These are phyloP conservation scores for Closterium sp. DNA, from an alignment of 139 green algal genomes.

Conservation along the genomic window DNA sequence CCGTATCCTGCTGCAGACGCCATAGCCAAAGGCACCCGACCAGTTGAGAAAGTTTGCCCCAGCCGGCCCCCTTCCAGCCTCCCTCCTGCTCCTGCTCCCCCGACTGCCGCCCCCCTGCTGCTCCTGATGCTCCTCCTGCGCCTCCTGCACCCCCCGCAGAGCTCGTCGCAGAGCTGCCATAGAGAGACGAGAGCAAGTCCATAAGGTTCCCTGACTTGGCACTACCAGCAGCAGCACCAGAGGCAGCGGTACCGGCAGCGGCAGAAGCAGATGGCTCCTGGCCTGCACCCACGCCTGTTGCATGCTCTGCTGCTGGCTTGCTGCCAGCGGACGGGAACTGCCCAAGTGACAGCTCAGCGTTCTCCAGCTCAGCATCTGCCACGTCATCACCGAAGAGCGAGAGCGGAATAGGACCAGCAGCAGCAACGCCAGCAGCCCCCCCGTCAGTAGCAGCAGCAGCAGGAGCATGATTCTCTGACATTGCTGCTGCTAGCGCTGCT, in stretches of 20 bases:
- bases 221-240: background rate
- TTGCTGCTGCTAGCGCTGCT: background rate
- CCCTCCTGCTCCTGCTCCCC: background rate
- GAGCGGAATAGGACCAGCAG: background rate
- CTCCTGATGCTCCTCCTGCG: background rate
- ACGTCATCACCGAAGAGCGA: background rate
- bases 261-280: background rate
- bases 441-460: background rate
- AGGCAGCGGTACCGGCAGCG: no score
- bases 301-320: background rate
- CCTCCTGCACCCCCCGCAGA: background rate
- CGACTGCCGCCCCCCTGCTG: background rate
- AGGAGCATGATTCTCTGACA: background rate
- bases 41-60: background rate
- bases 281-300: background rate
- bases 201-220: background rate
- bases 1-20: background rate
- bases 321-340: background rate
- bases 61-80: background rate
- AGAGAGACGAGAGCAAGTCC: background rate
- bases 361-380: background rate
- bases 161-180: background rate
- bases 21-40: background rate
- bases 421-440: background rate
- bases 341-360: background rate